Base-by-base conservation (phyloP, 768 basidiomycete species). In the Boletus tylopilopsis region DNA sequence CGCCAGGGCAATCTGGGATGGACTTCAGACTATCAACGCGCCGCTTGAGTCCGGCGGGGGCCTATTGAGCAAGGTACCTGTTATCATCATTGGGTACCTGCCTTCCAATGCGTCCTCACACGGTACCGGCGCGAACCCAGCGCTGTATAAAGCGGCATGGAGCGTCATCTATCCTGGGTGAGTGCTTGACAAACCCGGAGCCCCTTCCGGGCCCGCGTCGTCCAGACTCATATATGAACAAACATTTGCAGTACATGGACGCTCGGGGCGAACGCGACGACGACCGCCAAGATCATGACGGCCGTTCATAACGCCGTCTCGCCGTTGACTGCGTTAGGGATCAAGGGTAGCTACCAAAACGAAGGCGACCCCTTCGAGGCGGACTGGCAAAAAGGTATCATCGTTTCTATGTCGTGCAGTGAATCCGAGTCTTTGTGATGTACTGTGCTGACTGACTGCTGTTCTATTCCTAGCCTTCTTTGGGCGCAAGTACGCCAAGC, bases 341-440 rank as follows among this genome's bases (percentile, higher is more conserved):
- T 59, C 37, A 51, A n/a, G 33, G 38, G 54, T 15, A 62, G 60
- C 36, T 63, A 64, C 50, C 60, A 62, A 21, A 62, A 56, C 30
- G 59, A 63, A 47, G 62, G 45, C 3, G 50, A 49, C 18, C 19
- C 48, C 6, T 63, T 53, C 38, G 61, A 63, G 18, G 19, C 2
- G 5, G 33, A 58, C 34, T 63, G 59, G 59, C 56, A 64, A 45
- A 45, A 50, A 45, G 34, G 57, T 56, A 37, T 19, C 10, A 11
- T 33, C 13, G 16, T 24, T 7, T 42, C 7, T 22, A n/a, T n/a
- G n/a, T n/a, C n/a, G n/a, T n/a, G n/a, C n/a, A n/a, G n/a, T n/a
- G n/a, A n/a, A n/a, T n/a, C n/a, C n/a, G n/a, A n/a, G n/a, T n/a
- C n/a, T n/a, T n/a, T n/a, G n/a, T n/a, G n/a, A n/a, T n/a, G n/a